These are phyloP conservation scores for Calonectria leucothoes DNA, from an alignment of 2,329 filamentous ascomycete genomes.

Conservation along the genomic window DNA sequence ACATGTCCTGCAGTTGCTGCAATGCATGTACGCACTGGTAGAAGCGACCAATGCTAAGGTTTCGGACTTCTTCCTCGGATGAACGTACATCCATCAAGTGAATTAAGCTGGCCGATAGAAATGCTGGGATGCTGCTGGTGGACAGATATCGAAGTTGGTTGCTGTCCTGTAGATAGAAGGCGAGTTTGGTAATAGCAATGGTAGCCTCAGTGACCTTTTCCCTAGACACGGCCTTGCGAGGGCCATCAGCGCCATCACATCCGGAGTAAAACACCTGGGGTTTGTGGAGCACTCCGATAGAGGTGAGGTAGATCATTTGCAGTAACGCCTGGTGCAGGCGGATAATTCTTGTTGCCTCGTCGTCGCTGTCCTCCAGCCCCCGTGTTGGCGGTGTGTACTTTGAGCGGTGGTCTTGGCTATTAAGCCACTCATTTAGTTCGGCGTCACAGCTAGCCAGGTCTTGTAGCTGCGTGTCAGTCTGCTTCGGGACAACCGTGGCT, in stretches of 20 bases:
- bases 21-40: slow-evolving; percentile 23
- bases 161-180: slow-evolving; percentile 8
- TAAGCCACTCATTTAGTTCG: slow-evolving; percentile 17
- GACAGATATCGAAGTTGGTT: slow-evolving; percentile 21
- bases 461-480: neutral
- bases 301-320: slow-evolving; percentile 18
- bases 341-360: slow-evolving; percentile 4
- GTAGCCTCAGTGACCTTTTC: slow-evolving; percentile 17
- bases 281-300: slow-evolving; percentile 12
- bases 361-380: neutral
- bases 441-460: slow-evolving; percentile 8
- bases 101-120: slow-evolving; percentile 16
- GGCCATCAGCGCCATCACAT: neutral
- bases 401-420: neutral
- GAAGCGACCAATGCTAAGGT: slow-evolving; percentile 25
- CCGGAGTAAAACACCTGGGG: slow-evolving; percentile 15
- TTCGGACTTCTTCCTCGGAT: slow-evolving; percentile 14
- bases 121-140: slow-evolving; percentile 21
- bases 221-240: neutral
- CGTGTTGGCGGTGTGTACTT: slow-evolving; percentile 1
- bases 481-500: slow-evolving; percentile 1
- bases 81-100: slow-evolving; percentile 18
- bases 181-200: slow-evolving; percentile 13
- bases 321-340: slow-evolving; percentile 15
- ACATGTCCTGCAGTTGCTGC: slow-evolving; percentile 26